Percentiles rank a stretch among this genome's conserved stretches.
These are phyloP conservation scores for Dryas octopetala DNA, from an alignment of 306 rosid species.

Conservation along the genomic window DNA sequence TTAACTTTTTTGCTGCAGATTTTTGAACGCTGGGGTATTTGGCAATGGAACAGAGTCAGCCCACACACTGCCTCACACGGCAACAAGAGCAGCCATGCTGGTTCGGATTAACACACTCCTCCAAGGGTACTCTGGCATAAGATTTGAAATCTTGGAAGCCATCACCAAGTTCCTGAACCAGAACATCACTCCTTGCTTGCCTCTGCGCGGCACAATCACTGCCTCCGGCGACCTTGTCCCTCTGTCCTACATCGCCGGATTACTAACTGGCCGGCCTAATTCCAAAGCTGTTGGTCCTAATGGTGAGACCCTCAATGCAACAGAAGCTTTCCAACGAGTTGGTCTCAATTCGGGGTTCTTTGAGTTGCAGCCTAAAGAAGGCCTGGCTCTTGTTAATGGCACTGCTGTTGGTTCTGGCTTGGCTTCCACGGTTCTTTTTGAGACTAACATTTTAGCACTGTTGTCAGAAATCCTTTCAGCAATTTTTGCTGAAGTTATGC, in stretches of 20 bases:
- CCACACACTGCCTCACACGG: conserved; percentile 68
- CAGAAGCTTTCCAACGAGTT: conserved; percentile 60
- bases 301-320: conserved; percentile 54
- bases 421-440: conserved; percentile 83
- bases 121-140: conserved; percentile 89
- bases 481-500: conserved; percentile 80
- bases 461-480: conserved; percentile 77
- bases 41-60: conserved; percentile 65
- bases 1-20: conserved; percentile 37
- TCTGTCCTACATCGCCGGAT: conserved; percentile 82
- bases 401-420: conserved; percentile 93
- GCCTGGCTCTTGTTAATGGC: conserved; percentile 87
- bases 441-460: conserved; percentile 63
- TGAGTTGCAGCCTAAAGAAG: conserved; percentile 90
- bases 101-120: conserved; percentile 90
- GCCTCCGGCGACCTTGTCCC: conserved; percentile 93
- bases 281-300: conserved; percentile 70
- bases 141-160: conserved; percentile 84
- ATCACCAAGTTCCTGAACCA: conserved; percentile 65
- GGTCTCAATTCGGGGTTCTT: conserved; percentile 60
- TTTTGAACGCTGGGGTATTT: conserved; percentile 86
- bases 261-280: conserved; percentile 74
- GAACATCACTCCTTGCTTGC: conserved; percentile 75
- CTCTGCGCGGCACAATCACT: conserved; percentile 81
- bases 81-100: conserved; percentile 84